Evolutionary conservation across 441 rosid species (phyloP), one percentile per base, ranked within the genome.

Genomic region (Sinapis alba): DNA sequence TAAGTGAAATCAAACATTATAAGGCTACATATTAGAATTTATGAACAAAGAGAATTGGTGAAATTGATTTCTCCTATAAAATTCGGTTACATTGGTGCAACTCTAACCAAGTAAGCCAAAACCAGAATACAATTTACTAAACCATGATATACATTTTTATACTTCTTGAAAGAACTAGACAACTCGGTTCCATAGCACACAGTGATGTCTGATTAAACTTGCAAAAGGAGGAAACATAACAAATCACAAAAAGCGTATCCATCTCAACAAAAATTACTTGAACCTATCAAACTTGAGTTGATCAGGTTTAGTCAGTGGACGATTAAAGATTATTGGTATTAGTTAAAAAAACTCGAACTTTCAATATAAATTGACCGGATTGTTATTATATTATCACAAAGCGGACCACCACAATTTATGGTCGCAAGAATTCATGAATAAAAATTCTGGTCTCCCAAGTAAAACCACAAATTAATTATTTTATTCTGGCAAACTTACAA

Each of bases 401-500:
- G 50, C 18, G 50, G 6, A 43, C n/a, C 7, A 43, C 0, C 50
- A 43, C 50, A 43, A 43, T 43, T 43, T 34, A 34, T 34, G n/a
- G n/a, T 45, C 3, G 56, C 56, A 16, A 51, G 58, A 51, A 19
- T 3, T 19, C 7, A 51, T 51, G 24, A 51, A 51, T 4, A 51
- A 51, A 18, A 23, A 1, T 20, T 21, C 15, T 24, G 32, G 32
- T 15, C 13, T 59, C 5, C 21, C 7, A 27, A 59, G 12, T 59
- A 27, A n/a, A 59, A 15, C 38, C 63, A 27, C 30, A 27, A n/a
- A 26, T 27, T 1, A 6, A 59, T 27, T 6, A 66, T 67, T 66
- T 18, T 36, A n/a, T 4, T 21, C 36, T 60, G 38, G 68, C 64
- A 6, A 89, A 19, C 62, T 62, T 58, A 21, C 24, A 74, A n/a